Evolutionary conservation across 169 alveolate genomes (phyloP).

Genomic region (Theileria annulata): DNA sequence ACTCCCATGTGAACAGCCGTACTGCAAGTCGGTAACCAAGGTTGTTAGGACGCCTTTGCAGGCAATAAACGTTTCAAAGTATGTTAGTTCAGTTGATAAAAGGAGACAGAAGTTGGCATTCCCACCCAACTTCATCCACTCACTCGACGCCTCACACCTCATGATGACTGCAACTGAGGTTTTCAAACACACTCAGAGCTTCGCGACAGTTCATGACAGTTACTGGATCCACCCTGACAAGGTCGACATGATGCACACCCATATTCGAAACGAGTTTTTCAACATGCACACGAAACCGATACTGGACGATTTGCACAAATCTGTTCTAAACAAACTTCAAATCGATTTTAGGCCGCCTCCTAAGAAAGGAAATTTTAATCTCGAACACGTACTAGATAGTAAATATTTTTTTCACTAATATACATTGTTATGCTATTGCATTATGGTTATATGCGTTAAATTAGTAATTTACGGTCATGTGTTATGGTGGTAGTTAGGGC

Average conservation of each 20-base stretch:
- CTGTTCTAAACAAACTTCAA: conserved; percentile 77
- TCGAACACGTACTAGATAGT: conserved; percentile 34
- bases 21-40: conserved; percentile 78
- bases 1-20: conserved; percentile 93
- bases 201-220: conserved; percentile 96
- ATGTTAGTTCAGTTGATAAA: conserved; percentile 71
- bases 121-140: conserved; percentile 96
- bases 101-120: conserved; percentile 91
- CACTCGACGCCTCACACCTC: conserved; percentile 94
- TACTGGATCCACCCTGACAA: conserved; percentile 94
- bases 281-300: conserved; percentile 87
- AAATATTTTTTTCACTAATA: conserved; percentile 58
- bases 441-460: neutral
- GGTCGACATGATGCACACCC: conserved; percentile 85
- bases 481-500: too few species aligned
- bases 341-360: conserved; percentile 79
- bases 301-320: conserved; percentile 81
- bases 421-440: neutral
- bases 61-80: conserved; percentile 77
- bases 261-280: conserved; percentile 88
- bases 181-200: conserved; percentile 68
- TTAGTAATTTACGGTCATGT: neutral
- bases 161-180: conserved; percentile 92
- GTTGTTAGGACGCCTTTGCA: conserved; percentile 84
- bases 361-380: conserved; percentile 75